Evolutionary conservation across 176 grass and related monocot genomes (phyloP).

Genomic region (Carex pumila): DNA sequence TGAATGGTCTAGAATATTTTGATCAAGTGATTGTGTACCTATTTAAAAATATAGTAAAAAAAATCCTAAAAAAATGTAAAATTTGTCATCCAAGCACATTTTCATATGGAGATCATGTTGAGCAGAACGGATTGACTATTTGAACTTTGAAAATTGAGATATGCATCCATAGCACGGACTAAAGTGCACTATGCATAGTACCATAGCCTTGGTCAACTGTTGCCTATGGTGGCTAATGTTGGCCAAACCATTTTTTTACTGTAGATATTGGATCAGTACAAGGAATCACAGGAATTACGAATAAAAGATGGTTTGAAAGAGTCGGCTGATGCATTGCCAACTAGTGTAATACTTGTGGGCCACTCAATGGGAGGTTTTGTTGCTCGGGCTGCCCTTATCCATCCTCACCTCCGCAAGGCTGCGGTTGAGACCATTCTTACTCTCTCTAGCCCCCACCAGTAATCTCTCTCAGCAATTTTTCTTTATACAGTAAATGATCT

Average conservation of each 20-base stretch:
- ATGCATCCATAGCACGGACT: too few relatives aligned
- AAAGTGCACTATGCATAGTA: too few relatives aligned
- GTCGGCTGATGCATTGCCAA: conserved; percentile 45
- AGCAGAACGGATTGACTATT: too few relatives aligned
- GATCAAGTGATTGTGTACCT: too few relatives aligned
- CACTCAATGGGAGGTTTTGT: conserved; percentile 99
- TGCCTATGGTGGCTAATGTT: neutral
- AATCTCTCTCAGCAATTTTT: conserved; percentile 16
- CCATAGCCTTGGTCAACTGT: neutral
- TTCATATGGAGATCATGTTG: too few relatives aligned
- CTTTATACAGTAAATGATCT: neutral
- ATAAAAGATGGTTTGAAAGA: conserved; percentile 52
- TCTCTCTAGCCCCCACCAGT: conserved; percentile 97
- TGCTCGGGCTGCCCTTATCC: conserved; percentile 81
- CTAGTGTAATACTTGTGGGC: conserved; percentile 84
- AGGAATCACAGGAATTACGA: conserved; percentile 55
- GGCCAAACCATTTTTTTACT: neutral
- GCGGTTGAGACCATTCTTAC: conserved; percentile 84
- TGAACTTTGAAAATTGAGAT: too few relatives aligned
- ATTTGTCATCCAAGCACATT: too few relatives aligned
- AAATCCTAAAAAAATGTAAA: too few relatives aligned
- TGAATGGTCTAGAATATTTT: too few relatives aligned
- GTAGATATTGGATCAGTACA: conserved; percentile 93
- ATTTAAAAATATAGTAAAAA: too few relatives aligned
- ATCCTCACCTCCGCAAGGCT: conserved; percentile 60